These are phyloP conservation scores for Rutidosis leptorrhynchoides DNA, from an alignment of 129 eudicot species.

Conservation along the genomic window DNA sequence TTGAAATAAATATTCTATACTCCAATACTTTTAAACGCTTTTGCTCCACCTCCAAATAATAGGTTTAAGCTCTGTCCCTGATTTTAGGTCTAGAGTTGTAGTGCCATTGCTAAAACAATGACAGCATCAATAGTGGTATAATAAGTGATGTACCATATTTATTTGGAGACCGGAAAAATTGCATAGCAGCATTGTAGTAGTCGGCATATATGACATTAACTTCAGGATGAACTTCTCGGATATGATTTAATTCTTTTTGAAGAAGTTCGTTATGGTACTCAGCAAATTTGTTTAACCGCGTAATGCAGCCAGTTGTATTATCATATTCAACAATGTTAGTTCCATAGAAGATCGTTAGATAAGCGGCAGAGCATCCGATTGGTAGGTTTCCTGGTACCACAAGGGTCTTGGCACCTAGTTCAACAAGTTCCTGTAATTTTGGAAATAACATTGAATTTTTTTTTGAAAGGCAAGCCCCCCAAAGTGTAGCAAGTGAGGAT, in stretches of 20 bases:
- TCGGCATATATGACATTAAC: conserved; percentile 27
- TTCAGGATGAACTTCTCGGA: conserved; percentile 25
- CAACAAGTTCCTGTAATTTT: conserved; percentile 31
- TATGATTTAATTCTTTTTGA: not conserved
- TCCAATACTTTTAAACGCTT: too few species aligned
- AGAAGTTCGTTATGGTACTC: conserved; percentile 28
- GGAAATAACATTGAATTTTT: not conserved
- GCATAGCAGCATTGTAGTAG: conserved; percentile 37
- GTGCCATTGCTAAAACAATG: not conserved
- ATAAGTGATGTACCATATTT: conserved; percentile 21
- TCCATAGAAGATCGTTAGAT: conserved; percentile 23
- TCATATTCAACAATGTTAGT: conserved; percentile 18
- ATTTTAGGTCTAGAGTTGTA: too few species aligned
- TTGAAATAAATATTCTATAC: too few species aligned
- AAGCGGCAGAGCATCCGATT: conserved; percentile 31
- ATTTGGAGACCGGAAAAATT: conserved; percentile 24
- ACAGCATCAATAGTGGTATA: not conserved
- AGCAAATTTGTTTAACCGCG: conserved; percentile 14
- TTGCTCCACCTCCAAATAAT: too few species aligned
- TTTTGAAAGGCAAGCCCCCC: too few species aligned
- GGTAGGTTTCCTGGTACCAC: conserved; percentile 37
- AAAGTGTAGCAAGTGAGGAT: too few species aligned
- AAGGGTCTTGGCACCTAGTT: conserved; percentile 30
- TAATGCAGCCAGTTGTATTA: conserved; percentile 30
- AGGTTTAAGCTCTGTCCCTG: too few species aligned